Evolutionary conservation across 2,329 filamentous ascomycete genomes (phyloP).

Genomic region (Rutstroemia sp.): DNA sequence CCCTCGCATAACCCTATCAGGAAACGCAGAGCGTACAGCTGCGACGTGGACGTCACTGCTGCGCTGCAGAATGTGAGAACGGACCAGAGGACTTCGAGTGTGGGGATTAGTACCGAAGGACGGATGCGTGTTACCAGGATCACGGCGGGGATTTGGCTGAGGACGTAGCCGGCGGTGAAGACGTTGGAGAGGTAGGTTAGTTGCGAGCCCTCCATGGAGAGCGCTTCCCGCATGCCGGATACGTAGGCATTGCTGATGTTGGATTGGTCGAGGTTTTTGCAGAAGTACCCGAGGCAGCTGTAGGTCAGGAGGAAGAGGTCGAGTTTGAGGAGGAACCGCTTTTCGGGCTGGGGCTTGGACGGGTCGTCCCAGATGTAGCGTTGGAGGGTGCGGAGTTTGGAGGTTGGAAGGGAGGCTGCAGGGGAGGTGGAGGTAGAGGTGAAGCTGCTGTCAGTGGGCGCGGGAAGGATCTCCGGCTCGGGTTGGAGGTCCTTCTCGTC

Average conservation of each 20-base stretch:
- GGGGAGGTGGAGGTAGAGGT: too few species aligned
- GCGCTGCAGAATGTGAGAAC: slow-evolving; percentile 21
- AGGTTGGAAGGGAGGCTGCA: too few species aligned
- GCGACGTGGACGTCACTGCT: slow-evolving; percentile 26
- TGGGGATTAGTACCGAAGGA: slow-evolving; percentile 22
- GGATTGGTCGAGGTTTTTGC: slow-evolving; percentile 37
- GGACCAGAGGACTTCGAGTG: slow-evolving; percentile 20
- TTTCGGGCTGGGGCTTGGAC: slow-evolving; percentile 32
- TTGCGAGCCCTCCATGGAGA: slow-evolving; percentile 44
- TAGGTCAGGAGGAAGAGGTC: slow-evolving; percentile 41
- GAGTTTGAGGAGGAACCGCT: slow-evolving; percentile 40
- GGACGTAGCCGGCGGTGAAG: slow-evolving; percentile 39
- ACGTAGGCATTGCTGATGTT: slow-evolving; percentile 35
- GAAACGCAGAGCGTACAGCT: slow-evolving; percentile 37
- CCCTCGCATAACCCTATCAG: slow-evolving; percentile 34
- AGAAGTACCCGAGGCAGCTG: slow-evolving; percentile 39
- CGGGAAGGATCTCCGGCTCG: neutral
- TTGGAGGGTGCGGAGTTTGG: slow-evolving; percentile 14
- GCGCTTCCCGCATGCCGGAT: slow-evolving; percentile 39
- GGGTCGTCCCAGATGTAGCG: slow-evolving; percentile 29
- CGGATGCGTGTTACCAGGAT: slow-evolving; percentile 18
- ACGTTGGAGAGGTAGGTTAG: slow-evolving; percentile 45
- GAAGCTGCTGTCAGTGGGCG: neutral
- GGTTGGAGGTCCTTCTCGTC: neutral
- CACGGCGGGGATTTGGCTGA: slow-evolving; percentile 19